Base-by-base conservation (phyloP, 495 filamentous ascomycete genomes). In the Aspergillus incahuasiensis region DNA sequence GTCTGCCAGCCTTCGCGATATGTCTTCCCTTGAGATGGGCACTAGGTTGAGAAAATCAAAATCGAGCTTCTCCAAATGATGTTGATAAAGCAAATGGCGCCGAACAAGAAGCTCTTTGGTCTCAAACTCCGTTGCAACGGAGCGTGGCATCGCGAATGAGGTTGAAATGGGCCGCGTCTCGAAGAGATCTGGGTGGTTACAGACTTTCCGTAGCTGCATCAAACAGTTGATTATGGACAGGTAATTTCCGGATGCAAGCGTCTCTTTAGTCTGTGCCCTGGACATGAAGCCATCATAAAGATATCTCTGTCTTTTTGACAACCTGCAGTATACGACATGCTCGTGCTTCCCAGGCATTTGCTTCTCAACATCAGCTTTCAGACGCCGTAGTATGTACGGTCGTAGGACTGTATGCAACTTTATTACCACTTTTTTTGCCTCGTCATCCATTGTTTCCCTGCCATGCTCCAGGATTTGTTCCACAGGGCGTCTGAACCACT, bases 301-400 rank as follows among this genome's bases (percentile, higher is more conserved):
- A 68, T 92, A 92, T 35, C 95, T 82, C 64, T 99, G 95, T 20
- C 95, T 84, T 66, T 96, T 96, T 12, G 91, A 96, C 1, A 99
- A 79, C 35, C 91, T 84, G 68, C 95, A 99, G 63, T 92, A 92
- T 48, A 97, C 87, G 28, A 99, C 90, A 66, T 95, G 91, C 65
- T 99, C 95, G 63, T 95, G 96, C 65, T 99, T 99, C 25, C 82
- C 91, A 0, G 95, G 95, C 91, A 99, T 96, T 64, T 97, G 92
- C 71, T 99, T 97, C 76, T 99, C 95, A 20, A 99, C 95, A 66
- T 99, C 95, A 42, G 92, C 89, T 72, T 99, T 99, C 38, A 99
- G 74, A 56, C 95, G 82, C 42, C 95, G 86, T 19, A 99, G 81
- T 13, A 99, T 83, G 68, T 95, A 96, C 2, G 95, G 95, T 20